These are phyloP conservation scores for Arthrobotrys megalospora DNA, from an alignment of 2,329 filamentous ascomycete genomes.

Conservation along the genomic window DNA sequence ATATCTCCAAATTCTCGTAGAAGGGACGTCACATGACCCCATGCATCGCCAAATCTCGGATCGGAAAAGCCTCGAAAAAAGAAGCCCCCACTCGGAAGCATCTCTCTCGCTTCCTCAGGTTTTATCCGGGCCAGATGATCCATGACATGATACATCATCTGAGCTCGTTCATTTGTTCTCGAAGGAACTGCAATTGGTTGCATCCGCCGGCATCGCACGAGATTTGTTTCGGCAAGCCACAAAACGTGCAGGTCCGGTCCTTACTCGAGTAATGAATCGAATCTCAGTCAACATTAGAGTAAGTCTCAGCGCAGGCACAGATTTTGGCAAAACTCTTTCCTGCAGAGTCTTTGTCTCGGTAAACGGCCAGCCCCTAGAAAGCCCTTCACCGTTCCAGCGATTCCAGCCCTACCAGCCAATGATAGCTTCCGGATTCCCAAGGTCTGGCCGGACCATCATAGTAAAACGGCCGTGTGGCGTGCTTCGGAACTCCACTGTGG, in stretches of 20 bases:
- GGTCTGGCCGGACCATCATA: slow-evolving; percentile 25
- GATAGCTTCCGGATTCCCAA: slow-evolving; percentile 24
- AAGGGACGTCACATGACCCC: slow-evolving; percentile 22
- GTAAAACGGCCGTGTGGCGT: slow-evolving; percentile 44
- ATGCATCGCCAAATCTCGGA: slow-evolving; percentile 20
- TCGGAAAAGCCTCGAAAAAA: slow-evolving; percentile 15
- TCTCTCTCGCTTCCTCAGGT: slow-evolving; percentile 27
- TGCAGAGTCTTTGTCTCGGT: slow-evolving; percentile 25
- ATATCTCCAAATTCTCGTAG: slow-evolving; percentile 9
- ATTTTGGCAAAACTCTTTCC: slow-evolving; percentile 18
- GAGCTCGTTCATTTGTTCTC: slow-evolving; percentile 21
- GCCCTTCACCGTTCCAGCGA: slow-evolving; percentile 23
- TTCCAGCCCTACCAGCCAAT: slow-evolving; percentile 39
- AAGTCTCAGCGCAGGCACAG: neutral
- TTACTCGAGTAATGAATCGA: neutral
- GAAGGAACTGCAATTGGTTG: neutral
- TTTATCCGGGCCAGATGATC: slow-evolving; percentile 16
- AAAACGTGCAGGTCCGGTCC: slow-evolving; percentile 1
- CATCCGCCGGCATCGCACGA: slow-evolving; percentile 8
- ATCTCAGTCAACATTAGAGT: neutral
- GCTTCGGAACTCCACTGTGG: slow-evolving; percentile 52
- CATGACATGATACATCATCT: slow-evolving; percentile 24
- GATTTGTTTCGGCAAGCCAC: slow-evolving; percentile 20
- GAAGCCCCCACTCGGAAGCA: slow-evolving; percentile 20
- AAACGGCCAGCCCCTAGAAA: slow-evolving; percentile 14